A percentile compares a stretch with the other conserved stretches of the same genome.
phyloP scores from a whole-genome alignment of 305 asterid species.

The Rubia balearica region DNA sequence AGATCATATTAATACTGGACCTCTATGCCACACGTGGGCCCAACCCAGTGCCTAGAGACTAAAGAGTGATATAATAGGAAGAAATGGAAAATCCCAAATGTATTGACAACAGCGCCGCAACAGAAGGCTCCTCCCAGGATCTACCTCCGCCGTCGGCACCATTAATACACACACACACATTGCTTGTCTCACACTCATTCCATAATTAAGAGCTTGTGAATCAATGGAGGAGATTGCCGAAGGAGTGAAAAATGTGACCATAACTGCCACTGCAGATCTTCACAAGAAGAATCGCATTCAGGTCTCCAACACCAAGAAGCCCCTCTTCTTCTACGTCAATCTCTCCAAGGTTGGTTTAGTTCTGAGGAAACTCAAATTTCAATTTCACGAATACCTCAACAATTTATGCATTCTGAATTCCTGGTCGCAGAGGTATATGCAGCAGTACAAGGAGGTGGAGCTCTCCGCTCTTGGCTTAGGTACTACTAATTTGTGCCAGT shows the following conservation, averaged over 20 bases:
- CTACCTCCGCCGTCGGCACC: background rate
- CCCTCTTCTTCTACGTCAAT: slow-evolving; percentile 42
- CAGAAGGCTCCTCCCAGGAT: background rate
- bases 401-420: too few species aligned
- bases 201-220: background rate
- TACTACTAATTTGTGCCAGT: slow-evolving; percentile 15
- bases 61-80: too few species aligned
- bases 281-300: slow-evolving; percentile 33
- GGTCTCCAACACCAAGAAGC: slow-evolving; percentile 37
- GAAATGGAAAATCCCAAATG: background rate
- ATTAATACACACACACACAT: background rate
- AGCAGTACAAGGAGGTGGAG: slow-evolving; percentile 72
- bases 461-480: slow-evolving; percentile 89
- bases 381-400: too few species aligned
- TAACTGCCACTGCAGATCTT: background rate
- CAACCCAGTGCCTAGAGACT: too few species aligned
- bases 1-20: too few species aligned
- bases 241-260: slow-evolving; percentile 29
- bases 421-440: slow-evolving; percentile 58
- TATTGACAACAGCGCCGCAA: background rate
- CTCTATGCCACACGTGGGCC: too few species aligned
- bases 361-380: too few species aligned
- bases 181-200: background rate
- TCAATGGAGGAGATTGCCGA: slow-evolving; percentile 32
- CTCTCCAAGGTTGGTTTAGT: slow-evolving; percentile 29